Evolutionary conservation across 83 land plant species (phyloP), one percentile per base, ranked within the genome.

Genomic region (Thuja plicata): DNA sequence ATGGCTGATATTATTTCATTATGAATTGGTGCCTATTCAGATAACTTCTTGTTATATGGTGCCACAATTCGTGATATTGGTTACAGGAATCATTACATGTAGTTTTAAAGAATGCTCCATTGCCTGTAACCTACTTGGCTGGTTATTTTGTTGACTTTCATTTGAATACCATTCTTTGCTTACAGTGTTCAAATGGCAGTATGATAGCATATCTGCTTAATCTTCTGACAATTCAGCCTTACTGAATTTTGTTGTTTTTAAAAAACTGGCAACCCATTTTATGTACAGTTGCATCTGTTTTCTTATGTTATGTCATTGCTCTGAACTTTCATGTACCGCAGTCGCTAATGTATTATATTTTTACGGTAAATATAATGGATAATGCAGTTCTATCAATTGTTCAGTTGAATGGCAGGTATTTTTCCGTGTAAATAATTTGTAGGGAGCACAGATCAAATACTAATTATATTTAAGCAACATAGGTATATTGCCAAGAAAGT

Each of bases 1-100:
- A 43, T 79, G 82, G 82, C 43, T 79, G 82, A 79, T 79, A 79
- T 19, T 79, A 37, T 79, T 79, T 79, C 82, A 79, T 79, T 37
- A 79, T 79, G 82, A 79, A 79, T 79, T 79, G 27, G 82, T 40
- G 82, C 45, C 82, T 79, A 79, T 37, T 79, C 82, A 40, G 82
- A 79, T 79, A 38, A 79, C 41, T 79, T 37, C 43, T 37, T 79
- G 82, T 37, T 79, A 79, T 6, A 79, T 79, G 43, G 43, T 85
- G 62, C 62, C 34, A 66, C 66, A 54, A 85, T 85, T 34, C 21
- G 54, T 34, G 86, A 54, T 52, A 85, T 30, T 85, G 62, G 11
- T 8, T 8, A 54, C 57, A 85, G 60, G 66, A 54, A 85, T 85
- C 54, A 41, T n/a, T 32, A 85, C 48, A 32, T 35, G 11, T 85